phyloP scores from a whole-genome alignment of 129 eudicot genomes.

The Heracleum sosnowskyi region DNA sequence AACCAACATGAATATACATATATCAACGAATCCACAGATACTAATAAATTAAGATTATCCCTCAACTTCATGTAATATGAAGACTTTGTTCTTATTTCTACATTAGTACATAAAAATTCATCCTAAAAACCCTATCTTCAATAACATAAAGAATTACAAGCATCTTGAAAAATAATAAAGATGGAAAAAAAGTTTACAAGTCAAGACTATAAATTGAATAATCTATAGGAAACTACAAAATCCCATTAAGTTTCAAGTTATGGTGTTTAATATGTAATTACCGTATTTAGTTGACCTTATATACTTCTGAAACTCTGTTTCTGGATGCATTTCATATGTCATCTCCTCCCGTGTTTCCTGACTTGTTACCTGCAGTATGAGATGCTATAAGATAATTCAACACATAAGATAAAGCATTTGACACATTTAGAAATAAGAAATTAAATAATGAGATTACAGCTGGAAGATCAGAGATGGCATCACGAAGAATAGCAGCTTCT shows the following conservation, averaged over 20 bases:
- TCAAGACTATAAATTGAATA: not conserved
- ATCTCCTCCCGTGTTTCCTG: constrained; percentile 65
- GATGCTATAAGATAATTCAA: constrained; percentile 3
- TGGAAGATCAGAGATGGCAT: constrained; percentile 92
- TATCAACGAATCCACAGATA: not conserved
- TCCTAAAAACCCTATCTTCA: not conserved
- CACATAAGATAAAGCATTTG: constrained; percentile 1
- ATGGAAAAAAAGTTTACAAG: not conserved
- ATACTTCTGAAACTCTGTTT: constrained; percentile 68
- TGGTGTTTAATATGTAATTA: constrained; percentile 23
- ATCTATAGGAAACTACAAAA: not conserved
- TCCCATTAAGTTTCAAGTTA: constrained; percentile 6
- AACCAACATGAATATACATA: not conserved
- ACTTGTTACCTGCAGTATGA: constrained; percentile 47
- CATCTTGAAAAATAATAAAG: not conserved
- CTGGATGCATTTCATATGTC: constrained; percentile 61
- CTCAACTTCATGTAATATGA: not conserved
- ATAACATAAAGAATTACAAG: not conserved
- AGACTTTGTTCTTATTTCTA: not conserved
- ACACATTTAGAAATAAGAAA: constrained; percentile 6
- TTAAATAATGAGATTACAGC: constrained; percentile 34
- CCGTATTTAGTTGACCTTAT: constrained; percentile 55
- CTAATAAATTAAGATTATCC: not conserved
- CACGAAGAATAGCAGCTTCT: constrained; percentile 59
- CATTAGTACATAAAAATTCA: not conserved